Base-by-base conservation (phyloP, 108 stramenopile genomes). In the Pseudonitzschia pungens region DNA sequence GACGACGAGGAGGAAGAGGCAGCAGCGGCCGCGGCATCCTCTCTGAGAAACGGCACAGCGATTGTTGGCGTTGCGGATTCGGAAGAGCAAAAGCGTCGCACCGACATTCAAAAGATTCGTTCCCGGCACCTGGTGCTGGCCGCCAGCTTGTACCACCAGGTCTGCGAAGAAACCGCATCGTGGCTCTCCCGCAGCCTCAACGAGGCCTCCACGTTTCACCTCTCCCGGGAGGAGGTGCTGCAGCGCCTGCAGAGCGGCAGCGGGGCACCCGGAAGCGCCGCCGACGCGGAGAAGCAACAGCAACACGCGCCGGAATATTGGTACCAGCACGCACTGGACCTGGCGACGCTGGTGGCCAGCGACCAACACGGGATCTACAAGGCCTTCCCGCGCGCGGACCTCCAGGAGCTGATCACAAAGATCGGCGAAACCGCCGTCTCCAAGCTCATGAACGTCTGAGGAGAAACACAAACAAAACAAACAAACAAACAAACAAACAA, bases 91-190 rank as follows among this genome's bases (percentile, higher is more conserved):
- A 54, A 55, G 10, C 84, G 87, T 22, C 66, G 70, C 15, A 51
- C 71, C 7, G 84, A 93, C 51, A 68, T 89, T 53, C 31, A 65
- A 16, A 60, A 51, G 45, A 83, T 93, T 65, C 82, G 84, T 24
- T 63, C 74, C 8, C 69, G 74, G 0, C 73, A 81, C 48, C 54
- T 93, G 18, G 86, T 87, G 0, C 66, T 77, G 45, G 77, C 83
- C 22, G 84, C 87, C 33, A 81, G 77, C 53, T 64, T 87, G 74
- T 84, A 88, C 40, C 77, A 83, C 44, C 74, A 84, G 69, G 87
- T 90, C 0, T 89, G 88, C 67, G 75, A 87, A 59, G 81, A 84
- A 54, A 90, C 89, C 29, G 92, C 89, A 12, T 64, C 59, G 70
- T 93, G 89, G 89, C 66, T 90, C 81, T 82, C 84, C 16, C 65